A percentile compares a stretch with the other conserved stretches of the same genome.
phyloP scores from a whole-genome alignment of 192 early-diverging fungal species.

The Linnemannia hyalina region DNA sequence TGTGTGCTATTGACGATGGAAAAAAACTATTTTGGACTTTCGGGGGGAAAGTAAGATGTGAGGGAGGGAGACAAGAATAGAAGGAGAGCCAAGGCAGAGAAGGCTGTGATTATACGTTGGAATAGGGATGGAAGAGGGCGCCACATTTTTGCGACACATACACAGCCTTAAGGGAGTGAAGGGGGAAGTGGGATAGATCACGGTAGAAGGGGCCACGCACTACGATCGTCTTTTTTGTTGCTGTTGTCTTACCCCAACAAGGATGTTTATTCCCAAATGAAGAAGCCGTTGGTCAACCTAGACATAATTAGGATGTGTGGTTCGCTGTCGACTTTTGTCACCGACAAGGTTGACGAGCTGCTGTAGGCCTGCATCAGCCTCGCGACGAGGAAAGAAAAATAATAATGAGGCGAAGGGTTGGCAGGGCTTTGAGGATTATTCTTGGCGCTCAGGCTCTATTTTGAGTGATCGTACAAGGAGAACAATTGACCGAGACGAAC shows the following conservation, averaged over 20 bases:
- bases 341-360: not conserved
- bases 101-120: not conserved
- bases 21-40: constrained; percentile 12
- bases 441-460: constrained; percentile 3
- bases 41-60: not conserved
- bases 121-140: not conserved
- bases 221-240: not conserved
- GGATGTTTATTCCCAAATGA: not conserved
- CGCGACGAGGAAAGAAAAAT: not conserved
- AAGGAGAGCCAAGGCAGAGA: not conserved
- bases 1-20: not conserved
- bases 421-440: constrained; percentile 6
- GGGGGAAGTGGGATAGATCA: not conserved
- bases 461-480: not conserved
- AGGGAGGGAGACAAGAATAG: not conserved
- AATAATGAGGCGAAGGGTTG: not conserved
- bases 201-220: not conserved
- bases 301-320: not conserved
- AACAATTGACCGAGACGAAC: not conserved
- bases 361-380: constrained; percentile 3
- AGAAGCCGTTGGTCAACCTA: not conserved
- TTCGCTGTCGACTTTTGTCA: not conserved
- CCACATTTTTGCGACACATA: not conserved
- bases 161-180: not conserved
- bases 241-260: not conserved